Percentiles rank a stretch among this genome's conserved stretches.
These are phyloP conservation scores for Dinochytrium kinnereticum DNA, from an alignment of 371 early-diverging fungal species.

Conservation along the genomic window DNA sequence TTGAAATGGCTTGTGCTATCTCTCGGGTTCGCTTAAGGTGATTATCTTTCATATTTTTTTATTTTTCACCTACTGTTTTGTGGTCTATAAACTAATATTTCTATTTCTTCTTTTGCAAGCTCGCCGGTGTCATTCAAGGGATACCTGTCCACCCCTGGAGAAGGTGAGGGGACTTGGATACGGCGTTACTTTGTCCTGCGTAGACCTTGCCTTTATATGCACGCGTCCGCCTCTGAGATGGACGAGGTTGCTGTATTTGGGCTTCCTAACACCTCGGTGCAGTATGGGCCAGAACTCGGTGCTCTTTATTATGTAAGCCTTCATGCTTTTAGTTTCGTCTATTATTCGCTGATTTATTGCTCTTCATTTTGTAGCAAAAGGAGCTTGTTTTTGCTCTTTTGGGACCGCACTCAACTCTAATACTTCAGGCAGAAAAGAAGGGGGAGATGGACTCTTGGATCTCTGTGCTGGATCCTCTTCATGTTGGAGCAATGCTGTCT, in stretches of 20 bases:
- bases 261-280: constrained; percentile 71
- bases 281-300: constrained; percentile 66
- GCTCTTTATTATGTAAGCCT: constrained; percentile 27
- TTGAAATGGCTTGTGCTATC: not conserved
- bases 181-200: constrained; percentile 85
- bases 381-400: constrained; percentile 78
- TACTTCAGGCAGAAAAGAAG: constrained; percentile 72
- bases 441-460: constrained; percentile 82
- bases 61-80: not conserved
- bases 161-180: constrained; percentile 76
- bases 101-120: not conserved
- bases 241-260: constrained; percentile 78
- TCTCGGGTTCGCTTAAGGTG: not conserved
- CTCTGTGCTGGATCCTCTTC: constrained; percentile 63
- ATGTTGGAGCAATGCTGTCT: constrained; percentile 35
- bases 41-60: not conserved
- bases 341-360: not conserved
- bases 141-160: constrained; percentile 27
- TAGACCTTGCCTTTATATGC: constrained; percentile 83
- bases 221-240: constrained; percentile 64
- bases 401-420: constrained; percentile 76
- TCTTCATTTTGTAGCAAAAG: constrained; percentile 47
- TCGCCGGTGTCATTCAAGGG: constrained; percentile 25
- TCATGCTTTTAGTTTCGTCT: not conserved
- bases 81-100: not conserved